Evolutionary conservation across 1,284 basidiomycete genomes (phyloP), one percentile per base, ranked within the genome.

Genomic region (Puccinia brachypodii): DNA sequence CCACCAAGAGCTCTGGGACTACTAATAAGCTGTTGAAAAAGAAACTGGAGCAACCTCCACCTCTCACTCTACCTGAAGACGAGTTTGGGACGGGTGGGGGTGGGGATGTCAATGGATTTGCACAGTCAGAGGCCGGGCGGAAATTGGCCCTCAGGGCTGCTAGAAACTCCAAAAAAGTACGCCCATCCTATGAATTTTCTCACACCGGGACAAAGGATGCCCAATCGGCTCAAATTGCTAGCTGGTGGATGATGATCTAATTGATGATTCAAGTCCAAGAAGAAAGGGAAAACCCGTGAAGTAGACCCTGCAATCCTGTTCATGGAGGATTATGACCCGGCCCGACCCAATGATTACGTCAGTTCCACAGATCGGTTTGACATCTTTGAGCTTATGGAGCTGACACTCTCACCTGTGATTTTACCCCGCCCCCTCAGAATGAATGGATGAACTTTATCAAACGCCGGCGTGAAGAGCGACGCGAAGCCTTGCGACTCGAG

Each of bases 261-360:
- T 62, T 71, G 38, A 47, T 80, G 68, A 25, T 82, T 71, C 60
- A 66, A 82, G 72, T 74, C 62, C 40, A 82, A 82, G 66, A 82
- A 82, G 72, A 82, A 82, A 40, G 80, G 80, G 19, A 82, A 82
- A 60, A 50, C 60, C 66, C 80, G 80, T 75, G 80, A 82, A 82
- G 66, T 82, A 33, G 80, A 82, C 64, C 80, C 80, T 16, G 80
- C 72, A 50, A 82, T 82, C 56, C 56, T 82, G 56, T 82, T 76
- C 50, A 62, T 82, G 60, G 80, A 82, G 56, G 80, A 82, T 69
- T 82, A 82, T 50, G 80, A 82, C 33, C 80, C 80, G 22, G 66
- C 80, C 19, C 72, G 80, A 69, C 80, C 80, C n/a, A 82, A 82
- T 71, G 80, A 82, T 69, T 82, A 82, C 53, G 80, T 82, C 56